Evolutionary conservation across 768 basidiomycete genomes (phyloP).

Genomic region (Steccherinum ochraceum): DNA sequence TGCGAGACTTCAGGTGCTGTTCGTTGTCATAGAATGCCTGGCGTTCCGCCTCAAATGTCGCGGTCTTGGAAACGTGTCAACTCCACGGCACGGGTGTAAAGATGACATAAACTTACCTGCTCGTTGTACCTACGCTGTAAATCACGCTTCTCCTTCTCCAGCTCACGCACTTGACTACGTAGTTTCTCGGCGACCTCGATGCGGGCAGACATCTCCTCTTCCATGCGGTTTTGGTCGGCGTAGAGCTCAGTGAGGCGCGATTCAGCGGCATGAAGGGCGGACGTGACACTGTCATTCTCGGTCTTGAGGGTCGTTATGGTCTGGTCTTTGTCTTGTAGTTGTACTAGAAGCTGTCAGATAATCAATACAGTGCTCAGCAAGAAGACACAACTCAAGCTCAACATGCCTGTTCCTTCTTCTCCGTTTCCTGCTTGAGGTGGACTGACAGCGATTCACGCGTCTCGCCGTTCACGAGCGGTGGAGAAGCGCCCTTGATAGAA

Average conservation of each 20-base stretch:
- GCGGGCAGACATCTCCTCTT: constrained; percentile 74
- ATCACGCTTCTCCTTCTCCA: constrained; percentile 88
- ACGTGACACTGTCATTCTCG: constrained; percentile 61
- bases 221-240: constrained; percentile 73
- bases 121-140: constrained; percentile 79
- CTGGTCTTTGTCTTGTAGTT: constrained; percentile 75
- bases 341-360: constrained; percentile 57
- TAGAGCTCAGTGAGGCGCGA: constrained; percentile 73
- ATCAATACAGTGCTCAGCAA: constrained; percentile 8
- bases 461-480: constrained; percentile 37
- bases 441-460: constrained; percentile 50
- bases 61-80: constrained; percentile 42
- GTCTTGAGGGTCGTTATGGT: constrained; percentile 50
- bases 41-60: constrained; percentile 86
- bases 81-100: constrained; percentile 1
- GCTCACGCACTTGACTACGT: constrained; percentile 70
- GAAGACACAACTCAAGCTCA: constrained; percentile 1
- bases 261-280: constrained; percentile 64
- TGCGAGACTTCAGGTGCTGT: constrained; percentile 87
- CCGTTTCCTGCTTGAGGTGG: constrained; percentile 70
- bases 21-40: constrained; percentile 92
- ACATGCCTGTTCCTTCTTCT: constrained; percentile 74
- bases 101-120: constrained; percentile 47
- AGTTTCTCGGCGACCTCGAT: constrained; percentile 83
- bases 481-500: constrained; percentile 38